Base-by-base conservation (phyloP, 306 rosid genomes). In the Sindora glabra region DNA sequence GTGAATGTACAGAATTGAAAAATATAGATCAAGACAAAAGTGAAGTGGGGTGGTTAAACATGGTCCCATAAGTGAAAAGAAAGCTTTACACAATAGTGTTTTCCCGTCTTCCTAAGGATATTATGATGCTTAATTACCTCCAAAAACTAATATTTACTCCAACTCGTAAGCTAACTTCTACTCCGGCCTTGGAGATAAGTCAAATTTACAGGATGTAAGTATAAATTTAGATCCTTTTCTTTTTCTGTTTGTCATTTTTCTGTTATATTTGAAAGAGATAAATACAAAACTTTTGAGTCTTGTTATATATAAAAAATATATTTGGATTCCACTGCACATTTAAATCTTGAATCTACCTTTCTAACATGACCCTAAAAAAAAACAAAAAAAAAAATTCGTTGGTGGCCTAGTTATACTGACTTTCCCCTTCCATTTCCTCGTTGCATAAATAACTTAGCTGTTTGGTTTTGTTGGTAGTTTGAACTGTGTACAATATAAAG, bases 21-120 rank as follows among this genome's bases (percentile, higher is more conserved):
- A 22, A 50, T 10, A 0, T 9, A 12, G 15, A 4, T 39, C 15
- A n/a, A n/a, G n/a, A 18, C 2, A 4, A 51, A 51, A 10, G 69
- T 24, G 40, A 29, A 69, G 53, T 55, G 62, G 27, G 49, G 58
- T 56, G 58, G 49, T 49, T 40, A 48, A 56, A 12, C 40, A 58
- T 50, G 76, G 68, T 12, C 75, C 72, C 59, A 27, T 3, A 34
- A 36, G 52, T 24, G 46, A 42, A 34, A 65, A 64, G n/a, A 44
- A 68, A 15, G 6, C 10, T 5, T 17, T 32, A 21, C 54, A 68
- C 67, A 44, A 74, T 74, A 32, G 40, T 60, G 65, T 67, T 62
- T 36, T 2, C 60, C 41, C 33, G 14, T 25, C 34, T 48, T 26
- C 38, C 29, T 39, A 44, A 34, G 29, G 61, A 23, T 51, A 60